phyloP scores from a whole-genome alignment of 139 green algal genomes.

The Spirogloea muscicola region DNA sequence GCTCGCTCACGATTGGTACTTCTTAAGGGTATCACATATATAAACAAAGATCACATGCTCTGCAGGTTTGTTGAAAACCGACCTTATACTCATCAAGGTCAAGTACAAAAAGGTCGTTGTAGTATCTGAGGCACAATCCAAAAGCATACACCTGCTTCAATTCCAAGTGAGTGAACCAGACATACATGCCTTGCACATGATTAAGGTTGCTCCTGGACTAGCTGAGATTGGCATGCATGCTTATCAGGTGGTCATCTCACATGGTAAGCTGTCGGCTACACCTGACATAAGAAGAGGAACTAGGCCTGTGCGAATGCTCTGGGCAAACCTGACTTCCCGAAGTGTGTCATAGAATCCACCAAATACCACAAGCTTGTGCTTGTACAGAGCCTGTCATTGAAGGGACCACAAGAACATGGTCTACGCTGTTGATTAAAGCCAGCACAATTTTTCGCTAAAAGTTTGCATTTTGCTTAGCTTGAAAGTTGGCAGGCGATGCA shows the following conservation, averaged over 20 bases:
- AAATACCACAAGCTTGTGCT: constrained; percentile 80
- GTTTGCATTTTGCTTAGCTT: neutral
- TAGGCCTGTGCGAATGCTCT: neutral
- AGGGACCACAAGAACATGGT: constrained; percentile 8
- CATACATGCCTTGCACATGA: too few species aligned
- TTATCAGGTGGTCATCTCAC: neutral
- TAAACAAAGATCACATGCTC: neutral
- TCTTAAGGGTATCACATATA: neutral
- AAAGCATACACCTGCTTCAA: neutral
- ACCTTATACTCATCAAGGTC: constrained; percentile 66
- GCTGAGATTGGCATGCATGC: neutral
- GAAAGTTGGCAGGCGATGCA: neutral
- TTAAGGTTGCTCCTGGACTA: too few species aligned
- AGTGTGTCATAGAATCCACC: constrained; percentile 93
- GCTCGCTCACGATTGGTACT: too few species aligned
- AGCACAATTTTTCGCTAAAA: neutral
- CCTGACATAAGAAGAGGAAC: too few species aligned
- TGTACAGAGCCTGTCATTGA: constrained; percentile 57
- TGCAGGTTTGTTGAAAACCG: neutral
- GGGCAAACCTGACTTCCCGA: constrained; percentile 48
- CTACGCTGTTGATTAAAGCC: too few species aligned
- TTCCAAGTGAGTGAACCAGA: neutral
- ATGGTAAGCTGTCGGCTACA: too few species aligned
- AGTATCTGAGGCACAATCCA: constrained; percentile 62
- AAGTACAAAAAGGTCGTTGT: constrained; percentile 85